Evolutionary conservation across 768 basidiomycete genomes (phyloP).

Genomic region (Russula abietina): DNA sequence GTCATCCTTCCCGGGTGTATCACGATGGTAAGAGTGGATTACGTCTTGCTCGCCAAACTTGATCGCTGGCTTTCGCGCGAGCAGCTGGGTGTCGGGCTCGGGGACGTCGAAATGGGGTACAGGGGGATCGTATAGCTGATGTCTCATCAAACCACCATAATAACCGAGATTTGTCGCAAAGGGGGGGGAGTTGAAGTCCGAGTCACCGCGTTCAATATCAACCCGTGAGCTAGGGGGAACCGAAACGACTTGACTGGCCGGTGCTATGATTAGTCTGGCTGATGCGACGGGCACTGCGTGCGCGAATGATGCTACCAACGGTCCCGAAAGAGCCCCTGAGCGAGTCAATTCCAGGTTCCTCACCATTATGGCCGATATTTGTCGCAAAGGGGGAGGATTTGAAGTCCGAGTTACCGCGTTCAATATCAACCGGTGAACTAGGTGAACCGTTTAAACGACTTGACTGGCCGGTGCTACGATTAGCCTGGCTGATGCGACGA

Average conservation of each 20-base stretch:
- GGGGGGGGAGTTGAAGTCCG: slow-evolving; percentile 27
- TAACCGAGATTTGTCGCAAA: neutral
- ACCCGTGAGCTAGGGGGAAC: neutral
- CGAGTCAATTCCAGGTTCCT: slow-evolving; percentile 92
- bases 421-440: slow-evolving; percentile 32
- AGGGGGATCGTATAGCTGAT: slow-evolving; percentile 86
- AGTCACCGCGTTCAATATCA: slow-evolving; percentile 46
- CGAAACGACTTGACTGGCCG: slow-evolving; percentile 16
- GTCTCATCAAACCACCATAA: slow-evolving; percentile 54
- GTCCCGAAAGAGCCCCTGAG: slow-evolving; percentile 89
- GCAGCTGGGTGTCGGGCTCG: slow-evolving; percentile 36
- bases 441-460: slow-evolving; percentile 2
- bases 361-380: neutral
- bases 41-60: slow-evolving; percentile 72
- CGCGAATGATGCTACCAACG: slow-evolving; percentile 78
- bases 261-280: slow-evolving; percentile 40
- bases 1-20: slow-evolving; percentile 32
- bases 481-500: slow-evolving; percentile 33
- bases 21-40: slow-evolving; percentile 69
- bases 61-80: slow-evolving; percentile 48
- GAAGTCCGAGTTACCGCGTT: slow-evolving; percentile 46
- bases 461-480: slow-evolving; percentile 33
- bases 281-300: slow-evolving; percentile 28
- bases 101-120: slow-evolving; percentile 44
- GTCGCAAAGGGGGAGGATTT: slow-evolving; percentile 20